phyloP scores from a whole-genome alignment of 176 grass and related monocot species.

The Oryza punctata region DNA sequence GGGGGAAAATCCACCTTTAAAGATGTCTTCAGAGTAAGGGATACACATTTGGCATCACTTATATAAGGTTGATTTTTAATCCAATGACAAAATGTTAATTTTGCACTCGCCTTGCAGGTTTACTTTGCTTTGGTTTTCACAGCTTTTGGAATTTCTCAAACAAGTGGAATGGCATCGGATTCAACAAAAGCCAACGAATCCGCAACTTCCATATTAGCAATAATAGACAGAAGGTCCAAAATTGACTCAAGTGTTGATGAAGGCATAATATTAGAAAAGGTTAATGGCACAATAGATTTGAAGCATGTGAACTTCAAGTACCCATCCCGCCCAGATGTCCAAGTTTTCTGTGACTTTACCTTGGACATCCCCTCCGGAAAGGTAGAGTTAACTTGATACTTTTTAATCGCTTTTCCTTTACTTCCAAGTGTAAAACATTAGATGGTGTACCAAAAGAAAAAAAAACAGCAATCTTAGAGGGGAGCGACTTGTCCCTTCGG shows the following conservation, averaged over 20 bases:
- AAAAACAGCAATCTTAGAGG: neutral
- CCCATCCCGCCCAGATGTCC: slow-evolving; percentile 61
- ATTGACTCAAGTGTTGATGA: slow-evolving; percentile 56
- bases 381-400: slow-evolving; percentile 39
- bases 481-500: too few relatives aligned
- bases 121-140: slow-evolving; percentile 63
- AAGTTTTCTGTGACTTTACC: slow-evolving; percentile 57
- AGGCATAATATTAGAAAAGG: slow-evolving; percentile 44
- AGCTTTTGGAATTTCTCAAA: slow-evolving; percentile 60
- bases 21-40: slow-evolving; percentile 61
- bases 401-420: neutral
- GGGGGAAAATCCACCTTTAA: slow-evolving; percentile 54
- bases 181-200: slow-evolving; percentile 59
- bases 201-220: slow-evolving; percentile 49
- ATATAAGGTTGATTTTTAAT: neutral
- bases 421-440: neutral
- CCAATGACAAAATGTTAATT: neutral
- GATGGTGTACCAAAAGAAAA: neutral
- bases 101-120: slow-evolving; percentile 36
- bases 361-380: slow-evolving; percentile 55
- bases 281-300: slow-evolving; percentile 57
- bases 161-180: slow-evolving; percentile 55
- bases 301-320: slow-evolving; percentile 68
- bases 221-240: slow-evolving; percentile 61
- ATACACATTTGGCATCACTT: slow-evolving; percentile 22